Percentiles rank a stretch among this genome's conserved stretches.
These are phyloP conservation scores for Neofusicoccum ribis DNA, from an alignment of 2,329 filamentous ascomycete species.

Conservation along the genomic window DNA sequence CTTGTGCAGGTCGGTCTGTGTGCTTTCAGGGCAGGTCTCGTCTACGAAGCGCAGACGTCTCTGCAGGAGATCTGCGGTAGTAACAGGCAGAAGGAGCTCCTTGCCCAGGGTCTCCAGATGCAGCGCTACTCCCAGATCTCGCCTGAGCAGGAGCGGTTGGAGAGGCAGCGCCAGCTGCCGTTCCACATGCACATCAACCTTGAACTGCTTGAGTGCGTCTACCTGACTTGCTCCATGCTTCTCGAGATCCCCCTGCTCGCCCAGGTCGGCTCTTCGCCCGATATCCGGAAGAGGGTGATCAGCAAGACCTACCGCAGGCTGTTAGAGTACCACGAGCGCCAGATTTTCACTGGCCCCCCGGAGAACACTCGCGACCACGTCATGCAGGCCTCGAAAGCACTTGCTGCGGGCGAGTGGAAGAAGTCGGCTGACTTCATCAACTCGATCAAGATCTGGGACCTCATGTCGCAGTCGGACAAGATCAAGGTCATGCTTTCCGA, in stretches of 20 bases:
- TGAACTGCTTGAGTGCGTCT: slow-evolving; percentile 95
- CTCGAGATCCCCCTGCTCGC: slow-evolving; percentile 96
- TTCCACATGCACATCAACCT: slow-evolving; percentile 99
- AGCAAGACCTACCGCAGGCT: slow-evolving; percentile 99
- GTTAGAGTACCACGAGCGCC: slow-evolving; percentile 98
- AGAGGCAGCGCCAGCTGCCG: slow-evolving; percentile 94
- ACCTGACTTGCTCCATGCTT: slow-evolving; percentile 98
- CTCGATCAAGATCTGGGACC: slow-evolving; percentile 99
- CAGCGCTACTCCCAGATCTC: slow-evolving; percentile 95
- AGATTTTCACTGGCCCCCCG: slow-evolving; percentile 97
- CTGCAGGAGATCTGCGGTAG: slow-evolving; percentile 98
- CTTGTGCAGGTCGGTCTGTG: slow-evolving; percentile 97
- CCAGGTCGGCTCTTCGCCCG: slow-evolving; percentile 93
- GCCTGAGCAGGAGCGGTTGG: slow-evolving; percentile 94
- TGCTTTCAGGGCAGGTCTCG: slow-evolving; percentile 93
- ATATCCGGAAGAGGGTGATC: slow-evolving; percentile 95
- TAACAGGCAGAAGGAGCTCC: slow-evolving; percentile 93
- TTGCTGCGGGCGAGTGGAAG: slow-evolving; percentile 98
- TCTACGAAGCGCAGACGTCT: slow-evolving; percentile 97
- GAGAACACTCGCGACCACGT: slow-evolving; percentile 99
- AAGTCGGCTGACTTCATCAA: slow-evolving; percentile 91
- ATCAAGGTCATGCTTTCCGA: slow-evolving; percentile 97
- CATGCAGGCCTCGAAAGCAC: slow-evolving; percentile 97
- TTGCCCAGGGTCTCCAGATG: slow-evolving; percentile 97
- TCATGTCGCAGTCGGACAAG: slow-evolving; percentile 88